Base-by-base conservation (phyloP, 768 basidiomycete genomes). In the Tremella yokohamensis region DNA sequence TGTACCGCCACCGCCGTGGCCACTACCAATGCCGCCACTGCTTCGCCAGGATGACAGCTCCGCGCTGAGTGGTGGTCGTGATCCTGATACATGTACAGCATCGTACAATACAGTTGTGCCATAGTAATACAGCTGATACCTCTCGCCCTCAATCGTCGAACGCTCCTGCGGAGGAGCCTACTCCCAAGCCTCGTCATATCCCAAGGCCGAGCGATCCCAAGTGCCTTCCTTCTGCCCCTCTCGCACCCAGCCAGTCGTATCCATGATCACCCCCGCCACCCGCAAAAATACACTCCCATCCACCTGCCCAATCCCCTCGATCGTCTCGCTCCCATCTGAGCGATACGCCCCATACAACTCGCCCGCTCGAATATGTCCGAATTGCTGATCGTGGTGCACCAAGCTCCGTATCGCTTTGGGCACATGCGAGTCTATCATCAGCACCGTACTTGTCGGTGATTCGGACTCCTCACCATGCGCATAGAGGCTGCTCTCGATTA, bases 171-270 rank as follows among this genome's bases (percentile, higher is more conserved):
- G 42, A 45, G 8, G 42, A 45, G 12, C 18, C 4, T 8, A 48
- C 39, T 61, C 40, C 70, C 70, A 72, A 1, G 61, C 67, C 40
- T 60, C 70, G 54, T 69, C 70, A 44, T 64, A 72, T 8, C 70
- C 70, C 20, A 72, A 34, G 29, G 63, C 60, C 40, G 56, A 60
- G 19, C 44, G 55, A 29, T 66, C 68, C 67, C 67, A 72, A 39
- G 51, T 40, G 1, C 62, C 64, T 29, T 62, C 65, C 22, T 63
- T 49, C 52, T 64, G 49, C 4, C 65, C 63, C 40, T 68, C 69
- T 22, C 59, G 56, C 22, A 58, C 50, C 69, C 69, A 71, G 13
- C 70, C 70, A 24, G 61, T 57, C 38, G 57, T 56, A 8, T 59
- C 53, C 65, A 72, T 66, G 24, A 69, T 57, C n/a, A 65, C 26